A percentile compares a stretch with the other conserved stretches of the same genome.
These are phyloP conservation scores for Lolium multiflorum DNA, from an alignment of 176 grass and related monocot species.

Conservation along the genomic window DNA sequence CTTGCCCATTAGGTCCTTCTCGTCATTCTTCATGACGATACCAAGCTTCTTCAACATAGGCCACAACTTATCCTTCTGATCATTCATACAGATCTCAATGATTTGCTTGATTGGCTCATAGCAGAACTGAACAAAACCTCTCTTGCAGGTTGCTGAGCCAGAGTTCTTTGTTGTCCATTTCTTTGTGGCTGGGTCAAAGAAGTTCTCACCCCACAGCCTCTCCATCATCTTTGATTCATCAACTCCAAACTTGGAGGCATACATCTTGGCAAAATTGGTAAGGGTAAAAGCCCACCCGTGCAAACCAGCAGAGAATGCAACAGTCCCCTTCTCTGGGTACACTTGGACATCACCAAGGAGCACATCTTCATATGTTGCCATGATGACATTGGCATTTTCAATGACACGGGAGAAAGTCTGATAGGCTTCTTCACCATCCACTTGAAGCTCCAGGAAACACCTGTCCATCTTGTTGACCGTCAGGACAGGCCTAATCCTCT, in stretches of 20 bases:
- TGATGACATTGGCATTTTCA: constrained; percentile 84
- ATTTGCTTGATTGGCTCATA: constrained; percentile 91
- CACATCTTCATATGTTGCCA: constrained; percentile 76
- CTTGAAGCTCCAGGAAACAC: constrained; percentile 82
- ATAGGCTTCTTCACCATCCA: constrained; percentile 83
- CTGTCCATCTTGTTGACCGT: constrained; percentile 88
- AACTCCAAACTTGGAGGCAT: constrained; percentile 86
- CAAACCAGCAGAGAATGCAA: constrained; percentile 80
- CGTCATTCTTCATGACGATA: constrained; percentile 73
- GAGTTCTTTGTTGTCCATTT: constrained; percentile 82
- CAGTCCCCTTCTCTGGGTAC: constrained; percentile 84
- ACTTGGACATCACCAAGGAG: constrained; percentile 92
- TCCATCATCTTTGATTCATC: constrained; percentile 90
- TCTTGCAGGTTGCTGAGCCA: constrained; percentile 67
- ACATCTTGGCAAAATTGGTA: constrained; percentile 84
- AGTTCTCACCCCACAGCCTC: constrained; percentile 94
- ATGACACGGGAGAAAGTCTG: constrained; percentile 72
- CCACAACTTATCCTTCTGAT: constrained; percentile 89
- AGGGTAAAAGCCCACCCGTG: constrained; percentile 84
- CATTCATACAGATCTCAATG: constrained; percentile 79
- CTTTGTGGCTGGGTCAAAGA: constrained; percentile 80
- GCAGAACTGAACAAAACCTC: constrained; percentile 91
- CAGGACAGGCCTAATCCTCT: constrained; percentile 87
- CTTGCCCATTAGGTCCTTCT: constrained; percentile 75
- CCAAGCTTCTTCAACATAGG: constrained; percentile 87